Percentiles rank a stretch among this genome's conserved stretches.
phyloP scores from a whole-genome alignment of 148 eudicot species.

The Silene uniflora region DNA sequence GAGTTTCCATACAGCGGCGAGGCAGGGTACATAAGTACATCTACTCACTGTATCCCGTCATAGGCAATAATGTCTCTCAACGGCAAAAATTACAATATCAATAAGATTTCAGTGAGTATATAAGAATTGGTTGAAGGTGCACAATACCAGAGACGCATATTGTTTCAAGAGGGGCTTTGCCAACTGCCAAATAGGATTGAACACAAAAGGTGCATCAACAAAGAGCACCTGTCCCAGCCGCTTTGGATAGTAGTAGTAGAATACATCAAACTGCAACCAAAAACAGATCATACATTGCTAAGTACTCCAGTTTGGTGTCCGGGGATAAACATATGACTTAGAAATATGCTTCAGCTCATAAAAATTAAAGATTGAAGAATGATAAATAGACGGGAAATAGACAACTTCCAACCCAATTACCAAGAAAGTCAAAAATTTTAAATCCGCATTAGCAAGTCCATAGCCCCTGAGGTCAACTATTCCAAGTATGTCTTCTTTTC shows the following conservation, averaged over 20 bases:
- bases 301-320: neutral
- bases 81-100: neutral
- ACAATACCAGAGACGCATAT: slow-evolving; percentile 72
- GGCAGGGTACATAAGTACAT: too few relatives aligned
- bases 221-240: slow-evolving; percentile 76
- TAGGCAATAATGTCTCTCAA: too few relatives aligned
- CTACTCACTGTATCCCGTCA: too few relatives aligned
- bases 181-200: slow-evolving; percentile 81
- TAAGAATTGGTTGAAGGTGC: neutral
- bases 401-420: slow-evolving; percentile 36
- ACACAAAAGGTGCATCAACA: slow-evolving; percentile 90
- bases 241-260: slow-evolving; percentile 81
- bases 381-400: neutral
- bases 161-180: slow-evolving; percentile 80
- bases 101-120: neutral
- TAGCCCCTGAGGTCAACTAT: slow-evolving; percentile 86
- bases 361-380: neutral
- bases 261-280: slow-evolving; percentile 81
- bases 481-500: slow-evolving; percentile 70
- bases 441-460: slow-evolving; percentile 68
- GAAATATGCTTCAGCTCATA: neutral
- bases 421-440: slow-evolving; percentile 76
- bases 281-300: neutral
- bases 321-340: neutral
- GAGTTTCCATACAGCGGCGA: too few relatives aligned